Percentiles rank a stretch among this genome's conserved stretches.
Evolutionary conservation across 495 filamentous ascomycete species (phyloP).

Genomic region (Trypethelium eluteriae): DNA sequence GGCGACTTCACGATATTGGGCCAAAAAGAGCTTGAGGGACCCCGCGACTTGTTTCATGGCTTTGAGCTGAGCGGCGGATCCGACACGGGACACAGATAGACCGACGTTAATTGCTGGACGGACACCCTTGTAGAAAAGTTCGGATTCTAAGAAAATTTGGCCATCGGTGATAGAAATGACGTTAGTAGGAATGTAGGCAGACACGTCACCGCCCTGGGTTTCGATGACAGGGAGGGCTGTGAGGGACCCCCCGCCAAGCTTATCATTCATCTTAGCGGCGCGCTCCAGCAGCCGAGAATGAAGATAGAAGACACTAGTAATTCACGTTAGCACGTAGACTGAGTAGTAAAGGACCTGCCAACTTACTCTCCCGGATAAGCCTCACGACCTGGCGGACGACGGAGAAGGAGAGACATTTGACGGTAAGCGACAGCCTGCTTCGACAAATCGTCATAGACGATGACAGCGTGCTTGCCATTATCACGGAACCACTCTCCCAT

Average conservation of each 20-base stretch:
- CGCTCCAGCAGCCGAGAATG: slow-evolving; percentile 99
- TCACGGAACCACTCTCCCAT: slow-evolving; percentile 89
- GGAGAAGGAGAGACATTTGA: slow-evolving; percentile 98
- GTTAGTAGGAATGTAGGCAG: slow-evolving; percentile 99
- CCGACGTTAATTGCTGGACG: slow-evolving; percentile 99
- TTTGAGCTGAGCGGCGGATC: slow-evolving; percentile 98
- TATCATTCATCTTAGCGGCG: slow-evolving; percentile 98
- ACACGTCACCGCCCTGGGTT: slow-evolving; percentile 99
- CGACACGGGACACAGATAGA: slow-evolving; percentile 99
- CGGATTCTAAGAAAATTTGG: slow-evolving; percentile 99
- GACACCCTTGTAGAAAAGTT: slow-evolving; percentile 99
- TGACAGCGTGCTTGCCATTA: slow-evolving; percentile 82
- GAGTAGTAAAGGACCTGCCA: not conserved
- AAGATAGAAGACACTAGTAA: slow-evolving; percentile 84
- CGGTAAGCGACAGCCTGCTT: slow-evolving; percentile 99
- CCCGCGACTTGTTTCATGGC: slow-evolving; percentile 99
- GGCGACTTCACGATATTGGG: slow-evolving; percentile 99
- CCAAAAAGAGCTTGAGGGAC: slow-evolving; percentile 99
- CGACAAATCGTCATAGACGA: slow-evolving; percentile 94
- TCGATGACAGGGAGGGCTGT: slow-evolving; percentile 98
- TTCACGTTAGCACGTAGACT: slow-evolving; percentile 26
- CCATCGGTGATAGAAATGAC: slow-evolving; percentile 99
- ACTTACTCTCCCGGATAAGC: slow-evolving; percentile 92
- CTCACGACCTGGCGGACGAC: slow-evolving; percentile 99
- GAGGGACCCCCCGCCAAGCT: slow-evolving; percentile 89